Evolutionary conservation across 2,329 filamentous ascomycete species (phyloP).

Genomic region (Knufia petricola): DNA sequence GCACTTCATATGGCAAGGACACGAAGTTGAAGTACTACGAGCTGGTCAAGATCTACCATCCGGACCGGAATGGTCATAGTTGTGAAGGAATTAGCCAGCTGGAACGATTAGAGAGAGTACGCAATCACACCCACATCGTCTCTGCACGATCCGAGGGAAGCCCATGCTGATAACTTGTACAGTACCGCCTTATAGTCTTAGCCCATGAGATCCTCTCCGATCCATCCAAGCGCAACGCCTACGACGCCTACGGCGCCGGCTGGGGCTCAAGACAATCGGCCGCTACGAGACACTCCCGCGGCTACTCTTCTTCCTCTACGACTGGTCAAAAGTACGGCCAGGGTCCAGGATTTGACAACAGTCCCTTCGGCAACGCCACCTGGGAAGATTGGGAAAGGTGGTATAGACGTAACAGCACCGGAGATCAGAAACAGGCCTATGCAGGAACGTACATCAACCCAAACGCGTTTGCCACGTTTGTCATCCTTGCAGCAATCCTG

Average conservation of each 20-base stretch:
- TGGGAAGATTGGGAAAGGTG: conserved; percentile 97
- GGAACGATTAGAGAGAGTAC: conserved; percentile 53
- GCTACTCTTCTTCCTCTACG: conserved; percentile 19
- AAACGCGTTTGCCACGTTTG: conserved; percentile 62
- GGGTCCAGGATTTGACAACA: conserved; percentile 33
- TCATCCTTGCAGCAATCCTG: conserved; percentile 59
- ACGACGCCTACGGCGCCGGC: conserved; percentile 71
- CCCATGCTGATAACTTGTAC: conserved; percentile 26
- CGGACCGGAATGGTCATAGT: conserved; percentile 49
- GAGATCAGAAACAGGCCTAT: conserved; percentile 27
- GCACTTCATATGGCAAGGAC: conserved; percentile 55
- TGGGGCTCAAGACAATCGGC: conserved; percentile 48
- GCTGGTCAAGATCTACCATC: conserved; percentile 92
- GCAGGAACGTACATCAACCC: conserved; percentile 64
- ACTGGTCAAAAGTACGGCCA: conserved; percentile 24
- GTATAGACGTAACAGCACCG: conserved; percentile 48
- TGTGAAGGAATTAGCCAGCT: conserved; percentile 46
- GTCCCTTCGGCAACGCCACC: conserved; percentile 66
- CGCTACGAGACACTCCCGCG: conserved; percentile 21
- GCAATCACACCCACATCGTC: not conserved
- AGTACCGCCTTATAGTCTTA: conserved; percentile 78
- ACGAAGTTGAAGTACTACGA: conserved; percentile 78
- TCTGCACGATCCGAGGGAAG: not conserved
- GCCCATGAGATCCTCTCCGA: conserved; percentile 84
- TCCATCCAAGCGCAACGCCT: conserved; percentile 64